Evolutionary conservation across 352 stramenopile genomes (phyloP), one percentile per base, ranked within the genome.

Genomic region (Halophytophthora batemanensis): DNA sequence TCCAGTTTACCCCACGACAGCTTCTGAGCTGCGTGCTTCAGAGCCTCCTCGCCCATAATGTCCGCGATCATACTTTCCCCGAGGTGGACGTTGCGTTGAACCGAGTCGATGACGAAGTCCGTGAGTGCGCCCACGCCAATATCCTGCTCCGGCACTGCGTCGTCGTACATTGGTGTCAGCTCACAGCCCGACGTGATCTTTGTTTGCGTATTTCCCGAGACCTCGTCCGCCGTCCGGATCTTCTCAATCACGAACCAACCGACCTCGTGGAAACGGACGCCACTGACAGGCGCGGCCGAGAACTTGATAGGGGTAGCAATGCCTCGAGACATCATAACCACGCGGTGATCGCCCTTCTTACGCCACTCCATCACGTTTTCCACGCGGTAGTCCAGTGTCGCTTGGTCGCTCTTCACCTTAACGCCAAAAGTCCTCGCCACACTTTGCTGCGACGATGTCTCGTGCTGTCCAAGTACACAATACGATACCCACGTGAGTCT

Each of bases 321-420:
- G 2, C 64, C 66, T 6, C 60, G 51, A 57, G 69, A 82, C 5
- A 82, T 17, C 36, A 86, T 64, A 22, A 86, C 50, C n/a, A 80
- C 54, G 19, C 72, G 71, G 0, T 79, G 58, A 5, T 40, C 43
- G n/a, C 70, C n/a, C n/a, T n/a, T 59, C 8, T 55, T 61, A 31
- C 66, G 65, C 48, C 63, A 64, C n/a, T 66, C 53, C 5, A 67
- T 25, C 0, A 79, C 55, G 21, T 69, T 56, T 37, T 79, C 75
- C 19, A 61, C 59, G 19, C 64, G 61, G 25, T 79, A 80, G 48
- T 72, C 59, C 19, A 66, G 56, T 14, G 45, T 67, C 17, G 45
- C 59, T 36, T 52, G 21, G 1, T 68, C 64, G 18, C 55, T 69
- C 23, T 79, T 50, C 36, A 76, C 53, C 40, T 79, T 71, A 22